These are phyloP conservation scores for Artemisia argyi DNA, from an alignment of 129 eudicot genomes.

Conservation along the genomic window DNA sequence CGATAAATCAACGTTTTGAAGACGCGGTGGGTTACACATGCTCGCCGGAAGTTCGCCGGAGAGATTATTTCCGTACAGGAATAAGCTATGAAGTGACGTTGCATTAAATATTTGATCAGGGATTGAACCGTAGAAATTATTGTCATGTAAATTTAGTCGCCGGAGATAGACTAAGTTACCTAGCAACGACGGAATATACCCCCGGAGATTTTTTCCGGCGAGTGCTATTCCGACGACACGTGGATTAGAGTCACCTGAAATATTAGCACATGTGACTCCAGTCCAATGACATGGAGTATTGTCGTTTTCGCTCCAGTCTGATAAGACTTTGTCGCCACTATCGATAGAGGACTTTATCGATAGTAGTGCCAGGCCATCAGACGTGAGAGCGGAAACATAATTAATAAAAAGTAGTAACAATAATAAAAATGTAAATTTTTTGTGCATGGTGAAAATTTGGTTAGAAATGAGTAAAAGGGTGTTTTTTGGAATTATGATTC, in stretches of 20 bases:
- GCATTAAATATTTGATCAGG: constrained; percentile 92
- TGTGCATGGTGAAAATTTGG: no score
- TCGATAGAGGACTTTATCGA: constrained; percentile 85
- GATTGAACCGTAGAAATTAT: constrained; percentile 67
- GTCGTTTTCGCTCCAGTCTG: constrained; percentile 83
- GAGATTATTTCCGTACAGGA: constrained; percentile 70
- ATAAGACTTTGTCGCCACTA: constrained; percentile 45
- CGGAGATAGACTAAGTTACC: constrained; percentile 71
- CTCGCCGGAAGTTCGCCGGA: constrained; percentile 69
- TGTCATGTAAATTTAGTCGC: constrained; percentile 76
- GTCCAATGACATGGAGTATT: constrained; percentile 76
- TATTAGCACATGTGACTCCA: constrained; percentile 76
- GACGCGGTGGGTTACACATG: constrained; percentile 56
- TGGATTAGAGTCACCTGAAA: constrained; percentile 46
- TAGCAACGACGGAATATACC: constrained; percentile 88
- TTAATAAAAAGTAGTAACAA: constrained; percentile 1
- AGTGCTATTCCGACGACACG: constrained; percentile 77
- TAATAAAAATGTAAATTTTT: background rate
- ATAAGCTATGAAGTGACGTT: constrained; percentile 77
- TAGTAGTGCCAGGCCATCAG: constrained; percentile 86
- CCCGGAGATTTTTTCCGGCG: constrained; percentile 69
- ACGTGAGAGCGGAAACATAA: constrained; percentile 35
- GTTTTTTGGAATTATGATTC: no score
- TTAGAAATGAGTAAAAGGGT: no score
- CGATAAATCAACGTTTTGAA: constrained; percentile 81